These are phyloP conservation scores for Cordyceps sp. DNA, from an alignment of 2,329 filamentous ascomycete genomes.

Conservation along the genomic window DNA sequence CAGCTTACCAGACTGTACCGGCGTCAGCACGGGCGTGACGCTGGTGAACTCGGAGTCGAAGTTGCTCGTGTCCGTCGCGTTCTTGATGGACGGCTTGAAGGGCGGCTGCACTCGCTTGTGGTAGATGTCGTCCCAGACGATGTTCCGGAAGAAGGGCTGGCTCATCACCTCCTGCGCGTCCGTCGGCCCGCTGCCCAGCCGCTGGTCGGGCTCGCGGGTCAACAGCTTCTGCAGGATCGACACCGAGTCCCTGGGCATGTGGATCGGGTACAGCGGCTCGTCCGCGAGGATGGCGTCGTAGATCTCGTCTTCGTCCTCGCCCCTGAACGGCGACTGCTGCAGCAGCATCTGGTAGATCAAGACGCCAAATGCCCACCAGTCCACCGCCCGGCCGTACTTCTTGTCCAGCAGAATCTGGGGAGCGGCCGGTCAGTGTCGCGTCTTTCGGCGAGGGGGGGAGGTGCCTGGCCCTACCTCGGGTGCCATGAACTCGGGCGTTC, in stretches of 20 bases:
- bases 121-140: slow-evolving; percentile 98
- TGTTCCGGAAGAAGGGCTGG: slow-evolving; percentile 93
- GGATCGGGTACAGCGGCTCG: slow-evolving; percentile 92
- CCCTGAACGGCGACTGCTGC: slow-evolving; percentile 95
- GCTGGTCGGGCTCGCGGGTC: slow-evolving; percentile 83
- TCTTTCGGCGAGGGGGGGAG: background rate
- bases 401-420: slow-evolving; percentile 83
- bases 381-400: slow-evolving; percentile 91
- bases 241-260: slow-evolving; percentile 96
- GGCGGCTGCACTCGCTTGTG: slow-evolving; percentile 83
- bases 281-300: slow-evolving; percentile 97
- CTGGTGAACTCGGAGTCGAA: slow-evolving; percentile 98
- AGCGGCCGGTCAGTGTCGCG: background rate
- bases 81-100: slow-evolving; percentile 80
- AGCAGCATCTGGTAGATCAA: slow-evolving; percentile 99
- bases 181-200: slow-evolving; percentile 84
- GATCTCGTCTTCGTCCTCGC: slow-evolving; percentile 97
- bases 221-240: slow-evolving; percentile 95
- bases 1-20: slow-evolving; percentile 82
- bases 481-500: slow-evolving; percentile 99
- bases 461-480: slow-evolving; percentile 54
- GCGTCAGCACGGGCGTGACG: slow-evolving; percentile 90
- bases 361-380: slow-evolving; percentile 99
- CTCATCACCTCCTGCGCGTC: slow-evolving; percentile 98
- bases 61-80: slow-evolving; percentile 95